phyloP scores from a whole-genome alignment of 495 filamentous ascomycete genomes.

The Bathelium albidoporum region DNA sequence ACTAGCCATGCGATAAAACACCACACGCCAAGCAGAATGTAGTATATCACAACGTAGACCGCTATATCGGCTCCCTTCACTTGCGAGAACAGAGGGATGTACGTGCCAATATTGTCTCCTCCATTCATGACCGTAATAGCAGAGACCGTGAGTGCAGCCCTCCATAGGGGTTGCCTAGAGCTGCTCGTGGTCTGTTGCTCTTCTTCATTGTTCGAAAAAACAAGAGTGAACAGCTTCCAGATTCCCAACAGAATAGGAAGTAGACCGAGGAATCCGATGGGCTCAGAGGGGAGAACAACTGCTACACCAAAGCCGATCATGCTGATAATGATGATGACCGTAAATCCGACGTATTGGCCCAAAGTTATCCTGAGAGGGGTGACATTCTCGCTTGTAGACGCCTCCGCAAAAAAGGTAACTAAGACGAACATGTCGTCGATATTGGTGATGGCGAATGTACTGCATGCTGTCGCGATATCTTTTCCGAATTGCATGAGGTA shows the following conservation, averaged over 20 bases:
- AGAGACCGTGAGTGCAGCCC: slow-evolving; percentile 11
- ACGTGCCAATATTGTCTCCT: slow-evolving; percentile 16
- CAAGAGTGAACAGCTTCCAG: neutral
- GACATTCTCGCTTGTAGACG: slow-evolving; percentile 8
- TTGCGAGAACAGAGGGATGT: slow-evolving; percentile 18
- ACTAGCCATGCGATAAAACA: slow-evolving; percentile 11
- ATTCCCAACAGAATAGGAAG: slow-evolving; percentile 1
- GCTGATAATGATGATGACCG: slow-evolving; percentile 12
- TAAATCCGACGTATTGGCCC: slow-evolving; percentile 18
- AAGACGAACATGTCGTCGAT: slow-evolving; percentile 20
- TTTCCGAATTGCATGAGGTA: slow-evolving; percentile 13
- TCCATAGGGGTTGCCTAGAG: neutral
- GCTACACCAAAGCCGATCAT: slow-evolving; percentile 17
- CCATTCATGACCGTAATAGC: slow-evolving; percentile 14
- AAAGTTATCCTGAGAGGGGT: slow-evolving; percentile 15
- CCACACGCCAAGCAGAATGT: slow-evolving; percentile 17
- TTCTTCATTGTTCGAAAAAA: neutral
- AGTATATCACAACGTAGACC: slow-evolving; percentile 13
- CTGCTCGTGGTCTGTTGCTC: neutral
- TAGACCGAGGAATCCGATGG: slow-evolving; percentile 1
- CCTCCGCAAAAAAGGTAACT: slow-evolving; percentile 16
- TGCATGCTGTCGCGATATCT: slow-evolving; percentile 14
- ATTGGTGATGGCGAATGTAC: slow-evolving; percentile 17
- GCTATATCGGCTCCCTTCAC: slow-evolving; percentile 16
- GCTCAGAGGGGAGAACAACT: slow-evolving; percentile 8